Base-by-base conservation (phyloP, 2,329 filamentous ascomycete genomes). In the Fragosphaeria purpurea region DNA sequence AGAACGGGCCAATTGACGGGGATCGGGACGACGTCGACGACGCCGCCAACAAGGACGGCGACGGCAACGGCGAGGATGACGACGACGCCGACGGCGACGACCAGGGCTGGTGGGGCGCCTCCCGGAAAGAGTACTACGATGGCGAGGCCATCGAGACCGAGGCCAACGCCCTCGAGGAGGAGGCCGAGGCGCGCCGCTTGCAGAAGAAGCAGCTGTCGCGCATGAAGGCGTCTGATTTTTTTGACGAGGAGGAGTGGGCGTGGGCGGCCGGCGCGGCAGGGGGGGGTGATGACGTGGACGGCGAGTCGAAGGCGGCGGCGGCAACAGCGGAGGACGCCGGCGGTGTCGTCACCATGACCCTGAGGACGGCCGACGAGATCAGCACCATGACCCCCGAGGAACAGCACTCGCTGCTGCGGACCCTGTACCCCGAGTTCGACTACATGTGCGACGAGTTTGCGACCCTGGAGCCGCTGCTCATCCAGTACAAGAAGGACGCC, bases 151-250 rank as follows among this genome's bases (percentile, higher is more conserved):
- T 79, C 57, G 77, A 81, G 61, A 81, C 78, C 6, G 79, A 83
- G 63, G 76, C 71, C 39, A 77, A 80, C 60, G 93, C 93, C 0
- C 68, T 94, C 35, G 90, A 93, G 62, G 93, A 98, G 72, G 94
- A 98, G 67, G 81, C 77, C 9, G 94, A 98, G 65, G 93, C 91
- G 4, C 83, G 85, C 65, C 77, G 88, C 55, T 68, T 98, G 53
- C 91, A 97, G 65, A 83, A 89, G 67, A 96, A 95, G 74, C 91
- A 93, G 63, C 68, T 97, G 31, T 77, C 88, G 58, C 83, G 85
- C 57, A 93, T 98, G 86, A 80, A 82, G 6, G 90, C 94, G 58
- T 85, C 86, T 40, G 93, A 98, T 63, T 98, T 96, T 62, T 94
- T 97, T 57, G 89, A 97, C 60, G 87, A 94, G 61, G 77, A 81